Conservation (phyloP, 1,284 basidiomycete species). For the Cryptococcus amylolentus region DNA sequence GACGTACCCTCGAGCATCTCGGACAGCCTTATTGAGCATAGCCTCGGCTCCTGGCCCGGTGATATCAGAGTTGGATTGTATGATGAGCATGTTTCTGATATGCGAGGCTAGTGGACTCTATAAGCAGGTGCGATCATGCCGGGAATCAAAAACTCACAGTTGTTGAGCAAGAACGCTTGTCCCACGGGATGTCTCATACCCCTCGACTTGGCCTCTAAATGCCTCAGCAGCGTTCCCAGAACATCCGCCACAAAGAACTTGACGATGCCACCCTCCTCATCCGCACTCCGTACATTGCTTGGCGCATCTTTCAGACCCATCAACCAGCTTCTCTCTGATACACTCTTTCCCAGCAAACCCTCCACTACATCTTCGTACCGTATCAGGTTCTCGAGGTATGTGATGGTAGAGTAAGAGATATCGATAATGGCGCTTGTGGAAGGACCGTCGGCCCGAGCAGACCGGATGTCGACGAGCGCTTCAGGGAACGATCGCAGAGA, state of each 20-base stretch:
- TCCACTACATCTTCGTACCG: constrained; percentile 36
- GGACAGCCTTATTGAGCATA: constrained; percentile 46
- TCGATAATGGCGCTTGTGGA: constrained; percentile 31
- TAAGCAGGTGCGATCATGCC: background rate
- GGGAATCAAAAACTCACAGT: constrained; percentile 30
- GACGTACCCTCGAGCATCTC: constrained; percentile 42
- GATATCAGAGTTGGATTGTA: constrained; percentile 36
- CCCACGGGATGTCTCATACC: constrained; percentile 37
- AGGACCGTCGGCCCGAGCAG: constrained; percentile 12
- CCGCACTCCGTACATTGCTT: constrained; percentile 29
- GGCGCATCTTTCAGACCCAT: constrained; percentile 47
- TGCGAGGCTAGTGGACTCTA: constrained; percentile 37
- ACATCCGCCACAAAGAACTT: constrained; percentile 48
- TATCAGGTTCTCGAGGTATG: constrained; percentile 45
- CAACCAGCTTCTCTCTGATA: constrained; percentile 50
- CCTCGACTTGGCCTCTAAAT: constrained; percentile 33
- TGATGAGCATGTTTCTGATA: constrained; percentile 42
- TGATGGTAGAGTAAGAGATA: constrained; percentile 41
- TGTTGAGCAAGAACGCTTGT: constrained; percentile 47
- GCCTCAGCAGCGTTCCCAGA: constrained; percentile 40
- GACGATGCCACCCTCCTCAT: constrained; percentile 43
- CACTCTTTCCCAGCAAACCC: constrained; percentile 33
- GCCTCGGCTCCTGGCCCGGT: constrained; percentile 47
- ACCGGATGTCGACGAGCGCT: constrained; percentile 44
- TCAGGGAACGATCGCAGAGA: constrained; percentile 47